Percentiles rank a stretch among this genome's conserved stretches.
These are phyloP conservation scores for Decorospora gaudefroyi DNA, from an alignment of 2,329 filamentous ascomycete species.

Conservation along the genomic window DNA sequence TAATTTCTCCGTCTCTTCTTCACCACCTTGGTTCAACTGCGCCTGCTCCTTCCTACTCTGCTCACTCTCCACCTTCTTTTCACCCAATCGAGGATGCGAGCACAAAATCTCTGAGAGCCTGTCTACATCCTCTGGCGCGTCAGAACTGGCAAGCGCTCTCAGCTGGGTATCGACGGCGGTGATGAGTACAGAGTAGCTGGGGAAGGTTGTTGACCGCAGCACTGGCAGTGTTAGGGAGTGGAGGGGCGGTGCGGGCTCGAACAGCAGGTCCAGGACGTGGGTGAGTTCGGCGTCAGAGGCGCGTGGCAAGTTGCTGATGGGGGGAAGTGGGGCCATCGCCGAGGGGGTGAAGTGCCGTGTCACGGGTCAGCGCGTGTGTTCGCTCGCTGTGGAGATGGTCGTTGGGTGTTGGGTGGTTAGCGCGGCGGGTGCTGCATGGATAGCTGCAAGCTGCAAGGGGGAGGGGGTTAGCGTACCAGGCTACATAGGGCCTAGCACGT, in stretches of 20 bases:
- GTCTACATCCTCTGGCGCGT: conserved; percentile 54
- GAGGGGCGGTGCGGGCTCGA: conserved; percentile 78
- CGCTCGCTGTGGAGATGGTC: background rate
- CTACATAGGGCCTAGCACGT: no score
- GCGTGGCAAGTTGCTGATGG: conserved; percentile 59
- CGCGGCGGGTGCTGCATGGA: no score
- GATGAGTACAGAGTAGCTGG: conserved; percentile 72
- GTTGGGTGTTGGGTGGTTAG: background rate
- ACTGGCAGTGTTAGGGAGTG: conserved; percentile 72
- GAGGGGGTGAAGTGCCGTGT: no score
- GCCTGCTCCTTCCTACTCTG: conserved; percentile 83
- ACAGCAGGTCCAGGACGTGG: conserved; percentile 73
- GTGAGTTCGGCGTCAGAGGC: conserved; percentile 62
- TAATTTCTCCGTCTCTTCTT: conserved; percentile 62
- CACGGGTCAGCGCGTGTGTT: no score
- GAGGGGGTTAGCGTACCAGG: no score
- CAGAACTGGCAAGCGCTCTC: conserved; percentile 44
- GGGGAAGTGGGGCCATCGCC: conserved; percentile 57
- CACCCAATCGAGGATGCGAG: conserved; percentile 82
- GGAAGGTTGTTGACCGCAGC: conserved; percentile 64
- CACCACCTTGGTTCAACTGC: conserved; percentile 61
- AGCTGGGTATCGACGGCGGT: conserved; percentile 67
- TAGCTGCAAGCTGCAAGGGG: conserved; percentile 36
- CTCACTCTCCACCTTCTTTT: conserved; percentile 78
- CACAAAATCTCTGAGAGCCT: conserved; percentile 74